A percentile compares a stretch with the other conserved stretches of the same genome.
These are phyloP conservation scores for Forsythia suspensa DNA, from an alignment of 257 asterid genomes.

Conservation along the genomic window DNA sequence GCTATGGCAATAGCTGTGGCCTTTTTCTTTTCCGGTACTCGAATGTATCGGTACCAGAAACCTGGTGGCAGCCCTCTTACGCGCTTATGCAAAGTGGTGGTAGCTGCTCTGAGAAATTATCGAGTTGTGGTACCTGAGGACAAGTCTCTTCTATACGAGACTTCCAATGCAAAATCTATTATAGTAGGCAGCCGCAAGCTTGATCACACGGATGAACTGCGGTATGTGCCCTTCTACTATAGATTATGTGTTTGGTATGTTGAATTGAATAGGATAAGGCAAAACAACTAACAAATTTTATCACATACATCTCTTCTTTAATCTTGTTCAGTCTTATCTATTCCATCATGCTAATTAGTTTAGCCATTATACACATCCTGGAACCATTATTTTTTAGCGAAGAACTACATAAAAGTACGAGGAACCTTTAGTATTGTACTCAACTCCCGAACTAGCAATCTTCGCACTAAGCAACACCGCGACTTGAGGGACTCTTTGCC, in stretches of 20 bases:
- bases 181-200: constrained; percentile 61
- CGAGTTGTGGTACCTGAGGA: constrained; percentile 47
- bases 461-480: too few species aligned
- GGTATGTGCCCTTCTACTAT: constrained; percentile 27
- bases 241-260: background rate
- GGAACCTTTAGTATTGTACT: too few species aligned
- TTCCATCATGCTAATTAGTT: background rate
- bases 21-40: constrained; percentile 64
- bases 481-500: too few species aligned
- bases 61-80: constrained; percentile 80
- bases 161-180: constrained; percentile 43
- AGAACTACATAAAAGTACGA: too few species aligned
- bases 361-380: too few species aligned
- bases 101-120: constrained; percentile 56
- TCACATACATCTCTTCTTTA: too few species aligned
- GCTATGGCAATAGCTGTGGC: constrained; percentile 58
- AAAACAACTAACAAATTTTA: background rate
- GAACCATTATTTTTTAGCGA: too few species aligned
- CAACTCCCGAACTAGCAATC: too few species aligned
- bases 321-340: background rate
- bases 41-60: constrained; percentile 57
- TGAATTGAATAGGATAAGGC: background rate
- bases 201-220: constrained; percentile 45
- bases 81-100: constrained; percentile 58
- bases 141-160: constrained; percentile 45